Conservation (phyloP, 164 flowering plant species). For the Vitis labrusca region DNA sequence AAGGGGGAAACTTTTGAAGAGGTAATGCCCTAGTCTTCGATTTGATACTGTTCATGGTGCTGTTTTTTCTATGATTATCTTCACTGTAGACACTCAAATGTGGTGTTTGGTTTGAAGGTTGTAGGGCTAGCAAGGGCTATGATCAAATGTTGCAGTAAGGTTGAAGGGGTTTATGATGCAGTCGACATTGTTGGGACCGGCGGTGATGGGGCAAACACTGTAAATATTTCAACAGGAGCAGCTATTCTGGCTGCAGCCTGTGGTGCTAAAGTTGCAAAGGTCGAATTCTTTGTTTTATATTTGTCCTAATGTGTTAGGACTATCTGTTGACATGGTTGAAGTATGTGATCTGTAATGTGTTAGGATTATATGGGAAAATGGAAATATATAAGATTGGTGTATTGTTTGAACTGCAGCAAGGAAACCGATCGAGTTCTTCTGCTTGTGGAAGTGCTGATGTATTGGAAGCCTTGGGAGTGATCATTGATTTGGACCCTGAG, state of each 20-base stretch:
- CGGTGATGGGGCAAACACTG: slow-evolving; percentile 96
- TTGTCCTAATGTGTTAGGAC: neutral
- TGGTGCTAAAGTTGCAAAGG: slow-evolving; percentile 98
- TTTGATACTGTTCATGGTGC: neutral
- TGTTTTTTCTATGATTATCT: too few relatives aligned
- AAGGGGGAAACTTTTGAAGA: slow-evolving; percentile 96
- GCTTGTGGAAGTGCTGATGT: slow-evolving; percentile 99
- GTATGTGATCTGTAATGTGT: too few relatives aligned
- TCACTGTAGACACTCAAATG: too few relatives aligned
- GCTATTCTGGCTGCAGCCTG: slow-evolving; percentile 92
- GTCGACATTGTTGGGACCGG: slow-evolving; percentile 98
- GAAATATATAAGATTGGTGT: too few relatives aligned
- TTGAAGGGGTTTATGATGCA: slow-evolving; percentile 71
- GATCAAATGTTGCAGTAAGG: slow-evolving; percentile 62
- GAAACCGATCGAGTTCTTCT: slow-evolving; percentile 91
- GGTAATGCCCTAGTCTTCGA: slow-evolving; percentile 27
- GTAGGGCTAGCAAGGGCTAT: slow-evolving; percentile 92
- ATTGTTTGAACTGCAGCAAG: slow-evolving; percentile 63
- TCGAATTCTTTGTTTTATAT: slow-evolving; percentile 6
- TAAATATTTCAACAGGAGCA: slow-evolving; percentile 93
- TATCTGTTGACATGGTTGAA: too few relatives aligned
- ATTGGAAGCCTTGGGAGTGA: slow-evolving; percentile 76
- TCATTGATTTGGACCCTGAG: slow-evolving; percentile 79
- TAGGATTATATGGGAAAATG: too few relatives aligned
- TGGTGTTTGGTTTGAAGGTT: slow-evolving; percentile 35